Evolutionary conservation across 2,329 filamentous ascomycete species (phyloP).

Genomic region (Thermoascus crustaceus): DNA sequence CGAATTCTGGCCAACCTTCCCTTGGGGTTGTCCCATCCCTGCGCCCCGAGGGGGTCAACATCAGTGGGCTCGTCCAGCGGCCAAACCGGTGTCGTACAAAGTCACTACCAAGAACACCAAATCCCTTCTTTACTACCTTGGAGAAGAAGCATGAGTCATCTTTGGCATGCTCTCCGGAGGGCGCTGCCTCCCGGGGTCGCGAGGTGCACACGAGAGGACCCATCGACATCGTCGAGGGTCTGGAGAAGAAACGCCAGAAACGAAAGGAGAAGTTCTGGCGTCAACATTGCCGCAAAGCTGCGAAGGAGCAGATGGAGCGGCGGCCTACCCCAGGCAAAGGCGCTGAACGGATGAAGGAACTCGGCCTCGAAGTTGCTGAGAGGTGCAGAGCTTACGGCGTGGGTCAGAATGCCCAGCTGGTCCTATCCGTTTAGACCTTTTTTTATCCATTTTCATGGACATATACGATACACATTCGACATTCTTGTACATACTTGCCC

Average conservation of each 20-base stretch:
- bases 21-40: conserved; percentile 33
- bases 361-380: conserved; percentile 81
- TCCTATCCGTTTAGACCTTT: conserved; percentile 56
- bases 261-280: conserved; percentile 88
- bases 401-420: conserved; percentile 50
- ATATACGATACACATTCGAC: conserved; percentile 5
- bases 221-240: conserved; percentile 93
- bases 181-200: conserved; percentile 26
- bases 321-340: conserved; percentile 71
- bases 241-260: conserved; percentile 88
- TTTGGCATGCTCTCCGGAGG: conserved; percentile 29
- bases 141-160: conserved; percentile 22
- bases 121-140: conserved; percentile 51
- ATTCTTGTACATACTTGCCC: conserved; percentile 20
- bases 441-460: conserved; percentile 8
- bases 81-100: conserved; percentile 70
- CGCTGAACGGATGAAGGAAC: conserved; percentile 84
- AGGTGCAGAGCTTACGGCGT: conserved; percentile 61
- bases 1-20: conserved; percentile 32
- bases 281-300: conserved; percentile 77
- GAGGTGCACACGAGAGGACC: conserved; percentile 75
- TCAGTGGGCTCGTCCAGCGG: conserved; percentile 49
- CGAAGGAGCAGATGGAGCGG: conserved; percentile 57
- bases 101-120: conserved; percentile 73
- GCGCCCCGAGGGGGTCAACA: conserved; percentile 44